Base-by-base conservation (phyloP, 495 filamentous ascomycete genomes). In the Staphylotrichum longicolle region DNA sequence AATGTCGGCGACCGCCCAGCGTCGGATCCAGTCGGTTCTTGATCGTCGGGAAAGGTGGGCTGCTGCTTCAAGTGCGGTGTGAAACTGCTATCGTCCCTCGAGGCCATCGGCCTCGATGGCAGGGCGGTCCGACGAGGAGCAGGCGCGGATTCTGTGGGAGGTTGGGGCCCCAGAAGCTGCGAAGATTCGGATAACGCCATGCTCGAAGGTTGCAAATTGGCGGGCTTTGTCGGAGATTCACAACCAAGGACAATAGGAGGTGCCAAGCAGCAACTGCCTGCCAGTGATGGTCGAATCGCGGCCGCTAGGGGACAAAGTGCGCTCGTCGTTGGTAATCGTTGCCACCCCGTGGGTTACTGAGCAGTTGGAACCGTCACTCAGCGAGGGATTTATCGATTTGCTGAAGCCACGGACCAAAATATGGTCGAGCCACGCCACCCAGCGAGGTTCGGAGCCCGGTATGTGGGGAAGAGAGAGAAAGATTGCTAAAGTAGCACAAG, bases 81-180 rank as follows among this genome's bases (percentile, higher is more conserved):
- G 1, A 34, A 46, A 7, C 62, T 62, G 50, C 32, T 35, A 2
- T 30, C 14, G 7, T 63, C 64, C 40, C 49, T 66, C 9, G 64
- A 61, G 2, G 56, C 52, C 34, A 66, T 44, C 5, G 72, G 69
- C 39, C 64, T 65, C 15, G 69, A 55, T 10, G 72, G 72, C 8
- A 74, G 50, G 8, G 72, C 70, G 9, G 67, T 73, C 56, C 72
- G 66, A 37, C 66, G 53, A 47, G 68, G 66, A 55, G 60, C 63
- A 27, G 63, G 54, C 7, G 61, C 47, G 15, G 40, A 20, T 15
- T 62, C 62, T 57, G 44, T 57, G 3, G 55, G 47, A 44, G 54
- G 15, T 33, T 51, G 62, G 9, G 64, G 57, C 3, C 62, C 54
- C 54, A 60, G 37, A 33, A 41, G 14, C 47, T 42, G 54, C 34